A percentile compares a stretch with the other conserved stretches of the same genome.
These are phyloP conservation scores for Aspergillus coremiiformis DNA, from an alignment of 495 filamentous ascomycete species.

Conservation along the genomic window DNA sequence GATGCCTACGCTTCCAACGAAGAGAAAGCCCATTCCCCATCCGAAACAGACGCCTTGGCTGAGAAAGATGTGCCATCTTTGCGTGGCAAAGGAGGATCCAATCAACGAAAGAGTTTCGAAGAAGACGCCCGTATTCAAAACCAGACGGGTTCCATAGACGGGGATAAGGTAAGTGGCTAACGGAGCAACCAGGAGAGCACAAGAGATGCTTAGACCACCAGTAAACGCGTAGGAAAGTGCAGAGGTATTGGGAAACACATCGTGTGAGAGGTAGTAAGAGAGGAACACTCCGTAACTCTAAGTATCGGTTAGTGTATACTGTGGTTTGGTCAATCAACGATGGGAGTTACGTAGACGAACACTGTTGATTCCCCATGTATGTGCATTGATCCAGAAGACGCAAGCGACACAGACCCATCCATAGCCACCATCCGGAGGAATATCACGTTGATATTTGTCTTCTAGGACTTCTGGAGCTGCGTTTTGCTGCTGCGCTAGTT, in stretches of 20 bases:
- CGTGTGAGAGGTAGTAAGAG: conserved; percentile 56
- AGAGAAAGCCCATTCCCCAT: conserved; percentile 68
- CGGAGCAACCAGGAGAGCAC: conserved; percentile 56
- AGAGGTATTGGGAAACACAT: conserved; percentile 51
- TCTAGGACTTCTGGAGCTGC: conserved; percentile 10
- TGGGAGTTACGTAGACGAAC: conserved; percentile 28
- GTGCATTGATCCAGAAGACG: conserved; percentile 47
- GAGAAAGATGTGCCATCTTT: conserved; percentile 68
- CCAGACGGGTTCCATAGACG: conserved; percentile 44
- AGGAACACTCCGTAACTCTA: conserved; percentile 63
- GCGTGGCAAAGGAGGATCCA: conserved; percentile 57
- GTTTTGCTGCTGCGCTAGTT: conserved; percentile 7
- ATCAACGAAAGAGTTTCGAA: conserved; percentile 56
- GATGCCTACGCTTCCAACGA: conserved; percentile 62
- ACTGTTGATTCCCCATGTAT: conserved; percentile 49
- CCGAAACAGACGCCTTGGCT: conserved; percentile 73
- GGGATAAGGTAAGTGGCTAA: conserved; percentile 54
- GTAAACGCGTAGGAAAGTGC: conserved; percentile 63
- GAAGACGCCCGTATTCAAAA: conserved; percentile 53
- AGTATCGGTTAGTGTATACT: conserved; percentile 5
- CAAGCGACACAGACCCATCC: conserved; percentile 48
- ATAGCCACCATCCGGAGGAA: conserved; percentile 49
- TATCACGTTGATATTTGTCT: conserved; percentile 27
- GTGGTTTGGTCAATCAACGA: neutral
- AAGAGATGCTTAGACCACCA: conserved; percentile 61